A percentile compares a stretch with the other conserved stretches of the same genome.
Evolutionary conservation across 768 basidiomycete species (phyloP).

Genomic region (Mycena maculata): DNA sequence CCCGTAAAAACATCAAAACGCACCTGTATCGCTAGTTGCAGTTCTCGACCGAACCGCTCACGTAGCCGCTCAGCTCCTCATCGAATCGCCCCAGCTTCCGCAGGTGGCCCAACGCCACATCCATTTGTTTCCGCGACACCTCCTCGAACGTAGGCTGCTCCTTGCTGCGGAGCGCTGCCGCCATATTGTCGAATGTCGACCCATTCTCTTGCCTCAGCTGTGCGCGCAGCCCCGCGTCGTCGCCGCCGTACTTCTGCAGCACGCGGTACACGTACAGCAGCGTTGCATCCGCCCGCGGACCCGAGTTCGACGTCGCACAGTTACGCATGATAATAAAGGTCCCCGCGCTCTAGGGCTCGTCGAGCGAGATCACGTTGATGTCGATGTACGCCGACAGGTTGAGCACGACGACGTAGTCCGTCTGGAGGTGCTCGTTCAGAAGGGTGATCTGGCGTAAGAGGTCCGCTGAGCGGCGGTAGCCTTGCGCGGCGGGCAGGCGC

Average conservation of each 20-base stretch:
- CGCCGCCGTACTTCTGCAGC: constrained; percentile 15
- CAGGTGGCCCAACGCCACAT: constrained; percentile 5
- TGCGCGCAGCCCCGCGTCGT: constrained; percentile 11
- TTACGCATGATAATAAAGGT: constrained; percentile 10
- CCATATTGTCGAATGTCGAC: constrained; percentile 21
- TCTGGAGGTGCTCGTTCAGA: constrained; percentile 19
- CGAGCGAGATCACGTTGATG: not conserved
- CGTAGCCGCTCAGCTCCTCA: not conserved
- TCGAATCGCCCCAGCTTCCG: constrained; percentile 3
- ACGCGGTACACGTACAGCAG: constrained; percentile 28
- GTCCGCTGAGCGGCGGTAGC: constrained; percentile 20
- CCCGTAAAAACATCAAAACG: not conserved
- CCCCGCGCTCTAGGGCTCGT: constrained; percentile 17
- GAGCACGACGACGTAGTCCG: constrained; percentile 17
- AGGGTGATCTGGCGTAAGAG: constrained; percentile 25
- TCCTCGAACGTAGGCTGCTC: constrained; percentile 8
- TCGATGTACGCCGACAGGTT: not conserved
- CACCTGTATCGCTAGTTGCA: not conserved
- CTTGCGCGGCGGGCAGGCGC: constrained; percentile 1
- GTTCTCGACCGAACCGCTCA: not conserved
- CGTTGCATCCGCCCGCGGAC: constrained; percentile 19
- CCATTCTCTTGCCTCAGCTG: constrained; percentile 27
- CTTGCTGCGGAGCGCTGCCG: constrained; percentile 4
- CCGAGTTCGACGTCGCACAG: constrained; percentile 6
- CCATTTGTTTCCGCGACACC: constrained; percentile 12